Percentiles rank a stretch among this genome's conserved stretches.
Conservation (phyloP, 2,329 filamentous ascomycete genomes). For the Talaromyces pinophilus region DNA sequence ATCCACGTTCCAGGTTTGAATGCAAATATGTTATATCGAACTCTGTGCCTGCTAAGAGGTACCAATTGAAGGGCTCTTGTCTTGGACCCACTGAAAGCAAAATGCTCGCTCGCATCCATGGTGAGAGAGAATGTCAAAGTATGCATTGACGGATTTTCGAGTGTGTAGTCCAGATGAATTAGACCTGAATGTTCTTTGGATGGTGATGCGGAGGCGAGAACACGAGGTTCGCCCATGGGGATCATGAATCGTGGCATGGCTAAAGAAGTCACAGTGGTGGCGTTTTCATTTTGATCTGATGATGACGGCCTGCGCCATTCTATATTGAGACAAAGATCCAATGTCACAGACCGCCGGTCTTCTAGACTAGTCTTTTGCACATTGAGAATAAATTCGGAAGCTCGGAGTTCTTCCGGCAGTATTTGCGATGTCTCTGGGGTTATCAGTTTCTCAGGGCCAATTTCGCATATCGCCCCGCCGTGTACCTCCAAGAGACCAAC, state of each 20-base stretch:
- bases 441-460: slow-evolving; percentile 38
- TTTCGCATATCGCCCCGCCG: slow-evolving; percentile 62
- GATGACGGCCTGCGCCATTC: slow-evolving; percentile 66
- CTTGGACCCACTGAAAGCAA: slow-evolving; percentile 90
- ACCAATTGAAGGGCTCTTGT: slow-evolving; percentile 76
- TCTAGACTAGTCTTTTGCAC: slow-evolving; percentile 78
- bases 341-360: slow-evolving; percentile 71
- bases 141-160: slow-evolving; percentile 93
- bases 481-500: slow-evolving; percentile 63
- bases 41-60: slow-evolving; percentile 72
- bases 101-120: slow-evolving; percentile 91
- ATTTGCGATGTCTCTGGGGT: slow-evolving; percentile 48
- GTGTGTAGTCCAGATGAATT: slow-evolving; percentile 62
- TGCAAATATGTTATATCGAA: slow-evolving; percentile 75
- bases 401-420: slow-evolving; percentile 67
- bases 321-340: slow-evolving; percentile 75
- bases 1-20: slow-evolving; percentile 66
- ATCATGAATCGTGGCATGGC: slow-evolving; percentile 78
- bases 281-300: slow-evolving; percentile 33
- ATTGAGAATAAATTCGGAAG: slow-evolving; percentile 71
- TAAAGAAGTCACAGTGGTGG: slow-evolving; percentile 66
- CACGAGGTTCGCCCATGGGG: slow-evolving; percentile 81
- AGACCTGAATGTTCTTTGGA: slow-evolving; percentile 39
- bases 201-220: slow-evolving; percentile 58
- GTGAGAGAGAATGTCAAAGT: slow-evolving; percentile 88